Conservation (phyloP, 768 basidiomycete species). For the Termitomyces sp. region DNA sequence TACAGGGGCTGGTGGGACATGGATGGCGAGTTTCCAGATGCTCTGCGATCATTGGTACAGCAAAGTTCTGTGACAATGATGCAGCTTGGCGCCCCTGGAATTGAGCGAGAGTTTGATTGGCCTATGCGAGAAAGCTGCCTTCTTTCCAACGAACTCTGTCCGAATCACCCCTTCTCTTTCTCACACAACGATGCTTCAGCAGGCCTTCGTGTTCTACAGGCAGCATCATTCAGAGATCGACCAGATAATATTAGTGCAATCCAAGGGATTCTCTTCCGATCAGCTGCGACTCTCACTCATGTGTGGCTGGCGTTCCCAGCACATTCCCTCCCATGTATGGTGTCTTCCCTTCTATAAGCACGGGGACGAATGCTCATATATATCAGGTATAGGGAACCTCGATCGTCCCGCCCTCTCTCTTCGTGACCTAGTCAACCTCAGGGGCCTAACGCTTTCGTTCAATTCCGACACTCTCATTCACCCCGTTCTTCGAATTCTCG, state of each 20-base stretch:
- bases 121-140: neutral
- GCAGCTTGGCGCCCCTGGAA: neutral
- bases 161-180: neutral
- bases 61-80: neutral
- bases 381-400: neutral
- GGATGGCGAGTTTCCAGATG: neutral
- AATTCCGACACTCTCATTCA: neutral
- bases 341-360: too few species aligned
- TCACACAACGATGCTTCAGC: neutral
- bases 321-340: slow-evolving; percentile 3
- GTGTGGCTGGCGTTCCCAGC: neutral
- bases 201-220: neutral
- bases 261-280: neutral
- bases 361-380: neutral
- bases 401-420: neutral
- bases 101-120: slow-evolving; percentile 2
- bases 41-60: neutral
- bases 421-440: neutral
- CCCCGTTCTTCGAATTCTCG: neutral
- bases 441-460: neutral
- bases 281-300: neutral
- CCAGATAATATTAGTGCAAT: neutral
- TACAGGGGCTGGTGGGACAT: slow-evolving; percentile 2
- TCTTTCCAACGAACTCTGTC: neutral
- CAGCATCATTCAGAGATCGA: neutral